Percentiles rank a stretch among this genome's conserved stretches.
Conservation (phyloP, 345 rosid species). For the Gossypium longicalyx region DNA sequence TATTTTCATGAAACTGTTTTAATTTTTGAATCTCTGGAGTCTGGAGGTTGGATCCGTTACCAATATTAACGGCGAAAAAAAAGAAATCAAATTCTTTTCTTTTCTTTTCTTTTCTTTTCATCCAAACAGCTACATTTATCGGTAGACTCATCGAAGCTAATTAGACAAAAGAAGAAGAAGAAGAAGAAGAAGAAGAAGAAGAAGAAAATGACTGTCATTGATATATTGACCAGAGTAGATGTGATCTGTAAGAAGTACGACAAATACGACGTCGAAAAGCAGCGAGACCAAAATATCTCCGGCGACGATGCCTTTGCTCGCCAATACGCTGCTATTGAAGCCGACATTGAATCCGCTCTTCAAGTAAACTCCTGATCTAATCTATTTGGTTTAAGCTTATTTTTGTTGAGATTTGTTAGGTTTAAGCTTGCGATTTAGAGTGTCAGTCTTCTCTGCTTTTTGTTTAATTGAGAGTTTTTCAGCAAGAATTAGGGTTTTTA, state of each 20-base stretch:
- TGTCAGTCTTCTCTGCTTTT: not conserved
- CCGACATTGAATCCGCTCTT: conserved; percentile 71
- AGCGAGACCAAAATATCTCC: conserved; percentile 65
- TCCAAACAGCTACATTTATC: not conserved
- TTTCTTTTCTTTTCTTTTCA: not conserved
- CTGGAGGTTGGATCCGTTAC: not conserved
- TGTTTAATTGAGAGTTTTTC: not conserved
- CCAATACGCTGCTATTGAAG: conserved; percentile 56
- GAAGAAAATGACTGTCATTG: conserved; percentile 76
- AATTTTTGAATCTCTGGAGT: not conserved
- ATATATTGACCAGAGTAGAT: conserved; percentile 82
- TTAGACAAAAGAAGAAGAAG: not conserved
- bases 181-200: not conserved
- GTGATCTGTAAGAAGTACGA: conserved; percentile 94
- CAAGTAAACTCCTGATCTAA: conserved; percentile 34
- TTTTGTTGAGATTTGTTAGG: conserved; percentile 7
- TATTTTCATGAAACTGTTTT: not conserved
- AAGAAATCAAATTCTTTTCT: not conserved
- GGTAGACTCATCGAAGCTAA: not conserved
- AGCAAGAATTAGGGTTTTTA: conserved; percentile 5
- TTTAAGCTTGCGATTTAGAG: conserved; percentile 5
- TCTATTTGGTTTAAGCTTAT: conserved; percentile 6
- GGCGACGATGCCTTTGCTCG: conserved; percentile 95
- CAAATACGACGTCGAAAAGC: conserved; percentile 86
- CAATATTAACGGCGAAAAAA: not conserved